Base-by-base conservation (phyloP, 345 rosid genomes). In the Salix dunnii region DNA sequence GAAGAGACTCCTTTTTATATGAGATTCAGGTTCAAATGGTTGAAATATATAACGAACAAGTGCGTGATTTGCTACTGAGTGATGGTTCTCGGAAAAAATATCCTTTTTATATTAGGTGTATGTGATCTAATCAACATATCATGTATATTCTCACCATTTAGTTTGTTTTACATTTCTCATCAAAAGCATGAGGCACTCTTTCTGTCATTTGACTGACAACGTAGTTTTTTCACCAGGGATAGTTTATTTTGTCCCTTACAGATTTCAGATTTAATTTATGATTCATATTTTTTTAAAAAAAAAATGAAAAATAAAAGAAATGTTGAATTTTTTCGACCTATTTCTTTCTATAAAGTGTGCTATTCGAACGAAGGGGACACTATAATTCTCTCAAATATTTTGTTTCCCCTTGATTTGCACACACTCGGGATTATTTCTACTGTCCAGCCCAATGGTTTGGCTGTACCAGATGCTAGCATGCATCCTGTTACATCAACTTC, bases 391-490 rank as follows among this genome's bases (percentile, higher is more conserved):
- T 25, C 64, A 36, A 65, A 8, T 38, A 33, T 48, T 67, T 77
- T 77, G 77, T 77, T 82, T 84, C 75, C 75, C 89, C 89, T 91
- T 93, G 78, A 95, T 85, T 78, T 80, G 82, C 88, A 86, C 90
- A 95, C 97, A 73, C 88, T 96, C 20, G 97, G 94, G 87, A 88
- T 96, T 71, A 46, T 82, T 65, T 81, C 91, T 14, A 67, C 79
- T 75, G 33, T 90, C 72, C 89, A 88, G 76, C 60, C 88, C 62
- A 87, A 84, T 66, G 99, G 97, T 51, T 64, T 96, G 67, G 93
- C 98, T 30, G 98, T 96, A 7, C 99, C 99, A 42, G 97, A 96
- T 84, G 99, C 99, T 68, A 86, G 80, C 81, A 89, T 96, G 93
- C 88, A 83, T 17, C 81, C 90, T 9, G 98, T 96, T 65, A 77